Base-by-base conservation (phyloP, 2,329 filamentous ascomycete species). In the Exophiala alcalophila region DNA sequence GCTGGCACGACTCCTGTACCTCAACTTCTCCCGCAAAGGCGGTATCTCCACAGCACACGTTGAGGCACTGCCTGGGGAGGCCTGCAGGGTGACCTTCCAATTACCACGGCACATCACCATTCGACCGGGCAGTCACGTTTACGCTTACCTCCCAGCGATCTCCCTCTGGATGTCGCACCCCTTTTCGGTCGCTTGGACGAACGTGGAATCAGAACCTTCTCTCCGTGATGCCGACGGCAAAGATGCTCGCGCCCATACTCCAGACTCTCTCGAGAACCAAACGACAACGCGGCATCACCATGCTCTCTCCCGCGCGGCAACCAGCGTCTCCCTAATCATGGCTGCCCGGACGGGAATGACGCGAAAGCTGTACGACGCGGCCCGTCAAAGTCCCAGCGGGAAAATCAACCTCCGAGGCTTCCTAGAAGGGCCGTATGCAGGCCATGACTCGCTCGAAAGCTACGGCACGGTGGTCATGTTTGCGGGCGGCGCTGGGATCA, bases 381-480 rank as follows among this genome's bases (percentile, higher is more conserved):
- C 79, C 12, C 61, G 38, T 36, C 20, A 32, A 30, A 18, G 30
- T 8, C 72, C 74, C n/a, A 67, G 59, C 35, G 65, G 72, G 43
- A 69, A 65, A 5, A 68, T 81, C 53, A 65, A 66, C 9, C 72
- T 75, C 4, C 68, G 65, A 39, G 80, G 79, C 32, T 73, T 73
- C 57, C 71, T 83, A 52, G 80, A 83, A 62, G 80, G 80, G 0
- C 79, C 80, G 0, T 83, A 83, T 58, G 75, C 73, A 31, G 77
- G 77, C 6, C 73, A 77, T 58, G 73, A 80, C 39, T 69, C 70
- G 34, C 68, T 81, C 36, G 65, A 70, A 32, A 79, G 74, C 38
- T 83, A 82, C 62, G 80, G 80, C 55, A 83, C 80, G 0, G 71
- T 77, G n/a, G 62, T 83, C 16, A 73, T 83, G 42, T 83, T 83